Conservation (phyloP, 129 eudicot genomes). For the Ambrosia artemisiifolia region DNA sequence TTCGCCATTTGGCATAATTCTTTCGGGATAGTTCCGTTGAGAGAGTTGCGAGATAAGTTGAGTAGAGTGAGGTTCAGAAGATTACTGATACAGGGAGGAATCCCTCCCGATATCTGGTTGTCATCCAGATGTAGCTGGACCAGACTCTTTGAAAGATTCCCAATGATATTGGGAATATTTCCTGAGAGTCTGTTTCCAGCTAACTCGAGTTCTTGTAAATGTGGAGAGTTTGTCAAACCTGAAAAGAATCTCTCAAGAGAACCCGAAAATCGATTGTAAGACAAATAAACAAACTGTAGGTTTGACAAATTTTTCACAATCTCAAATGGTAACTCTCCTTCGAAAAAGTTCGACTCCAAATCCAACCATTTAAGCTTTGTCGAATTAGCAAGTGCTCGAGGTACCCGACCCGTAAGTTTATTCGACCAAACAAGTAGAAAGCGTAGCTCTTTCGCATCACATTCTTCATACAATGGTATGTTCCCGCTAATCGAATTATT, state of each 20-base stretch:
- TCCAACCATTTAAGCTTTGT: constrained; percentile 80
- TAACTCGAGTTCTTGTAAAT: constrained; percentile 76
- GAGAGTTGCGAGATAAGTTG: constrained; percentile 57
- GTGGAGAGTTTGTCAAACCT: constrained; percentile 50
- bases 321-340: constrained; percentile 60
- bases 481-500: constrained; percentile 67
- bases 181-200: constrained; percentile 70
- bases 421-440: constrained; percentile 80
- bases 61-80: constrained; percentile 72
- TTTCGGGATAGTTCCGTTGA: constrained; percentile 55
- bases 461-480: constrained; percentile 51
- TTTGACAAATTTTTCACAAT: constrained; percentile 46
- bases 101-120: constrained; percentile 58
- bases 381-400: constrained; percentile 56
- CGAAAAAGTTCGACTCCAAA: constrained; percentile 50
- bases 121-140: constrained; percentile 63
- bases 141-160: constrained; percentile 51
- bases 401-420: constrained; percentile 55
- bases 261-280: constrained; percentile 65
- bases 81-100: constrained; percentile 62
- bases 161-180: constrained; percentile 56
- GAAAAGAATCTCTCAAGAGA: constrained; percentile 56
- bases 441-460: constrained; percentile 49
- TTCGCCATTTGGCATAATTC: constrained; percentile 46
- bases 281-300: constrained; percentile 62